Evolutionary conservation across 2,329 filamentous ascomycete genomes (phyloP).

Genomic region (Penicillium janthinellum): DNA sequence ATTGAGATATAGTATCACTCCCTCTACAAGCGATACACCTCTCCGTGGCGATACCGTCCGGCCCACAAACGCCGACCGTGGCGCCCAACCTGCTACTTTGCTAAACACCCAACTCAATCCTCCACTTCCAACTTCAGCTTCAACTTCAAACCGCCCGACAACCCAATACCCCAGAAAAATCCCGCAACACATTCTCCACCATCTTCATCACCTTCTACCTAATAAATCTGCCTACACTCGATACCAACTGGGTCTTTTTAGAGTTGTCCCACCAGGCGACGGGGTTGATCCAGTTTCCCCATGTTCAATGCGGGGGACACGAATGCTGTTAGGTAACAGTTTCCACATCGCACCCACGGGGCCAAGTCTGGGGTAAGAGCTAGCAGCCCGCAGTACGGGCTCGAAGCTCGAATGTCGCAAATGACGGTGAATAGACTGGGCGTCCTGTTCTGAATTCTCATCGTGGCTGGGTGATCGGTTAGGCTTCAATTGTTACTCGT

Average conservation of each 20-base stretch:
- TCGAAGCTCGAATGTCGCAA: background rate
- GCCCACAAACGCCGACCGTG: slow-evolving; percentile 2
- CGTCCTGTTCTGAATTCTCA: background rate
- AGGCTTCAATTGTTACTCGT: background rate
- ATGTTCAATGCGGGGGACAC: slow-evolving; percentile 29
- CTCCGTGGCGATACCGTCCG: background rate
- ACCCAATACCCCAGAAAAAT: background rate
- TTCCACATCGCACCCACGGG: slow-evolving; percentile 25
- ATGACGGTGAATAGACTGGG: background rate
- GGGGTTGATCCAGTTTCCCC: slow-evolving; percentile 13
- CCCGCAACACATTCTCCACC: background rate
- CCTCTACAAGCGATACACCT: too few species aligned
- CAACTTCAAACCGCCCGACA: background rate
- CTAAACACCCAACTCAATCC: background rate
- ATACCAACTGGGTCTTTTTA: slow-evolving; percentile 16
- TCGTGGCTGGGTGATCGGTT: background rate
- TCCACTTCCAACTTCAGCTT: background rate
- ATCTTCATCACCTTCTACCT: background rate
- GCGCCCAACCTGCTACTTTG: background rate
- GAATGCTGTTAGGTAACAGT: slow-evolving; percentile 35
- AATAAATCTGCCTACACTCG: background rate
- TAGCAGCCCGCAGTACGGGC: background rate
- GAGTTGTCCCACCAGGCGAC: slow-evolving; percentile 18
- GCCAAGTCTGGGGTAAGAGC: slow-evolving; percentile 6
- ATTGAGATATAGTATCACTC: too few species aligned